These are phyloP conservation scores for Schwanniomyces vanrijiae DNA, from an alignment of 805 yeast genomes.

Conservation along the genomic window DNA sequence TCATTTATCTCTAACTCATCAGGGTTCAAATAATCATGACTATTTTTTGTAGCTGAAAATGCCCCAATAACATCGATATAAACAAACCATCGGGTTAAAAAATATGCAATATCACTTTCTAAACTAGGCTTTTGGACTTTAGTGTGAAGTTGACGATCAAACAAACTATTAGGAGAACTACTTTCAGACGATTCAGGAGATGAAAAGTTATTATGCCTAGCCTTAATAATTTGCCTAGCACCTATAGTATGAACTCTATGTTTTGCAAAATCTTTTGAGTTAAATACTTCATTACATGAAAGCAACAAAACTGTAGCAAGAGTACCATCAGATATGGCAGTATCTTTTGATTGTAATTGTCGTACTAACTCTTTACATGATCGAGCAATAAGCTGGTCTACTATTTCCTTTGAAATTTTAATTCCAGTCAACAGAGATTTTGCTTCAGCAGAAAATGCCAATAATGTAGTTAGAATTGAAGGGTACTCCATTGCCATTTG, in stretches of 20 bases:
- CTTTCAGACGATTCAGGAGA: not conserved
- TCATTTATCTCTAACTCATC: conserved; percentile 12
- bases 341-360: conserved; percentile 48
- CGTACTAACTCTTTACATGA: conserved; percentile 57
- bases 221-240: conserved; percentile 61
- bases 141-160: not conserved
- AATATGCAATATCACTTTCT: conserved; percentile 47
- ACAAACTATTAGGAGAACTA: not conserved
- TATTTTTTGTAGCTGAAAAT: conserved; percentile 50
- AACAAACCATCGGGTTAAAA: conserved; percentile 67
- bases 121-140: conserved; percentile 9
- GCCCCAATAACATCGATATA: conserved; percentile 66
- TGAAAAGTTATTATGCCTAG: conserved; percentile 26
- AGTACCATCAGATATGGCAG: conserved; percentile 65
- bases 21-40: conserved; percentile 29
- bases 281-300: conserved; percentile 53
- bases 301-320: conserved; percentile 61
- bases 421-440: conserved; percentile 24
- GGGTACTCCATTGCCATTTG: conserved; percentile 63
- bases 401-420: conserved; percentile 37
- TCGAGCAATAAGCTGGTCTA: conserved; percentile 54
- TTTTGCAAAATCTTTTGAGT: conserved; percentile 39
- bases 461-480: conserved; percentile 54
- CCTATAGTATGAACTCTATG: conserved; percentile 71
- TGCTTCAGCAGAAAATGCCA: conserved; percentile 43